Conservation (phyloP, 75 land plant genomes). For the Pinus taeda region DNA sequence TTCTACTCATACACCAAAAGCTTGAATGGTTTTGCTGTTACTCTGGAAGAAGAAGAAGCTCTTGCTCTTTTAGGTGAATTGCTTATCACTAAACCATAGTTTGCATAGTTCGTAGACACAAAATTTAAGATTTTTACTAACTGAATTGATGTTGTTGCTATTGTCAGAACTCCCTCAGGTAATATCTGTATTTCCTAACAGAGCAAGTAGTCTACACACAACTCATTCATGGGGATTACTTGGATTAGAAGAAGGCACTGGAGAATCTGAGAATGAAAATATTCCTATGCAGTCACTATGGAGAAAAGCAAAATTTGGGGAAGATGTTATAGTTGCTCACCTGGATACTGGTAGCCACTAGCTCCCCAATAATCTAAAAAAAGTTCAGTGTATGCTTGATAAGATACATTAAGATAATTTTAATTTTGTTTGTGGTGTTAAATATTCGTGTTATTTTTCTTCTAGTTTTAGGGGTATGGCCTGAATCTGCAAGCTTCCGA, state of each 20-base stretch:
- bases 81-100: not conserved
- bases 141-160: too few relatives aligned
- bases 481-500: constrained; percentile 31
- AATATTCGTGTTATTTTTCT: too few relatives aligned
- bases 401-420: too few relatives aligned
- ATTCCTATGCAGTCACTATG: constrained; percentile 21
- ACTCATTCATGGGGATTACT: constrained; percentile 48
- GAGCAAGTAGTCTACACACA: constrained; percentile 23
- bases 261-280: not conserved
- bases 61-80: constrained; percentile 9
- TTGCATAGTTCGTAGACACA: too few relatives aligned
- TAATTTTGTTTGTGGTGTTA: too few relatives aligned
- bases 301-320: constrained; percentile 30
- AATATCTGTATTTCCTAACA: constrained; percentile 3
- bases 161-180: constrained; percentile 4
- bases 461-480: constrained; percentile 28
- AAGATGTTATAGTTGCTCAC: constrained; percentile 35
- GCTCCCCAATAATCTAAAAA: too few relatives aligned
- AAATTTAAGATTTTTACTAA: too few relatives aligned
- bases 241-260: constrained; percentile 19
- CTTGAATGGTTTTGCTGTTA: constrained; percentile 65
- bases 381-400: too few relatives aligned
- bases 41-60: constrained; percentile 33
- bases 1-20: constrained; percentile 45
- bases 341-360: constrained; percentile 31